Conservation (phyloP, 176 grass and related monocot genomes). For the Urochloa ruziziensis region DNA sequence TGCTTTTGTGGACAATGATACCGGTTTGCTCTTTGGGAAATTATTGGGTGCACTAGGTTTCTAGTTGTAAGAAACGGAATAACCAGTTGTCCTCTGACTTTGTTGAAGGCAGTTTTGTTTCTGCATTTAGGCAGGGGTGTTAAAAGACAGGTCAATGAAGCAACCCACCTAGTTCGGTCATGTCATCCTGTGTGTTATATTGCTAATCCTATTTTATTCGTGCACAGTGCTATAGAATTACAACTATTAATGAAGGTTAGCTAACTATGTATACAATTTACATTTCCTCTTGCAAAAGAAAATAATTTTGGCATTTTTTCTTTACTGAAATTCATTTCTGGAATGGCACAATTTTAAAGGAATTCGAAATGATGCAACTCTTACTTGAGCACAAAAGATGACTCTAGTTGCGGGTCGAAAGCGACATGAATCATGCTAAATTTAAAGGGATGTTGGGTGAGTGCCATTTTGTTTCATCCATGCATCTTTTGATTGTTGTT, state of each 20-base stretch:
- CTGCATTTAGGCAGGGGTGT: conserved; percentile 3
- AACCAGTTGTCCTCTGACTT: conserved; percentile 13
- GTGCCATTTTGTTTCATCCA: conserved; percentile 18
- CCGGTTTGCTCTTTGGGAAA: conserved; percentile 11
- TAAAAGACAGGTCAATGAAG: conserved; percentile 32
- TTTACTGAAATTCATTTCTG: background rate
- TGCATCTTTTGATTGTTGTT: conserved; percentile 25
- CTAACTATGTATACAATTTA: background rate
- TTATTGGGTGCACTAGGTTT: conserved; percentile 27
- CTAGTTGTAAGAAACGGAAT: background rate
- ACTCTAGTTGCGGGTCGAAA: background rate
- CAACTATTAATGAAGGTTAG: background rate
- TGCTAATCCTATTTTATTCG: background rate
- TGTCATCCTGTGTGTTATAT: background rate
- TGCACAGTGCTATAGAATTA: no score
- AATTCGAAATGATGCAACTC: background rate
- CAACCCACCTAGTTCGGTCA: background rate
- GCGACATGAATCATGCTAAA: background rate
- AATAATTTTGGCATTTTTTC: background rate
- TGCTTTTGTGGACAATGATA: conserved; percentile 35
- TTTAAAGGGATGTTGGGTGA: background rate
- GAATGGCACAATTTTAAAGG: background rate
- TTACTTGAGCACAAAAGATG: background rate
- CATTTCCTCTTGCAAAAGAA: background rate
- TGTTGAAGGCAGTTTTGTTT: conserved; percentile 14